Base-by-base conservation (phyloP, 2,329 filamentous ascomycete species). In the Cytospora piceae region DNA sequence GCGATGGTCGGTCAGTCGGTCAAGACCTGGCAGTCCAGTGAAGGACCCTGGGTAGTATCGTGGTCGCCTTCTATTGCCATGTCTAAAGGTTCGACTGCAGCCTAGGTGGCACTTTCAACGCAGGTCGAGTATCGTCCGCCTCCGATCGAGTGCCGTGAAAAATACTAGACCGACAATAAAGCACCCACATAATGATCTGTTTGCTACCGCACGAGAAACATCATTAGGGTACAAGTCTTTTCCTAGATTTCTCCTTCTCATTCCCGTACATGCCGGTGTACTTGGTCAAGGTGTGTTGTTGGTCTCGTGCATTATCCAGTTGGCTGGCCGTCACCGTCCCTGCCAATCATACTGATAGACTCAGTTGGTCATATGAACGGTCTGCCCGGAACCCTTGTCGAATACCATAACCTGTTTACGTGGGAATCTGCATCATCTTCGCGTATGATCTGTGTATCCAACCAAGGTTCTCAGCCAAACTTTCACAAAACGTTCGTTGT, bases 91-190 rank as follows among this genome's bases (percentile, higher is more conserved):
- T 49, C 39, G 39, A 4, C 11, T 42, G 20, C 39, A 49, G 22
- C 11, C n/a, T 12, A 49, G n/a, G n/a, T 22, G 46, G n/a, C 39
- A 11, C 46, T 49, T 49, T 49, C 14, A 49, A 20, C 7, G 46
- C n/a, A 49, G 46, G 46, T 49, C 22, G 46, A 49, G 46, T 49
- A 49, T 49, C 46, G 46, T 24, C 46, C 46, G 46, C n/a, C 22
- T 12, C 46, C 8, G 46, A 24, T 49, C 46, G 46, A 49, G 46
- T 49, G 46, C 15, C 11, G 46, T 20, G n/a, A 9, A 49, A 22
- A 11, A 24, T 3, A 14, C 46, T 20, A 7, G 46, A 14, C n/a
- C n/a, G 9, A 20, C 3, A 4, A 20, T 22, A 8, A 4, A 14
- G n/a, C 22, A 14, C 46, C n/a, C 22, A 49, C 46, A 49, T 49